Base-by-base conservation (phyloP, 2,329 filamentous ascomycete genomes). In the Incumbomyces lentus region DNA sequence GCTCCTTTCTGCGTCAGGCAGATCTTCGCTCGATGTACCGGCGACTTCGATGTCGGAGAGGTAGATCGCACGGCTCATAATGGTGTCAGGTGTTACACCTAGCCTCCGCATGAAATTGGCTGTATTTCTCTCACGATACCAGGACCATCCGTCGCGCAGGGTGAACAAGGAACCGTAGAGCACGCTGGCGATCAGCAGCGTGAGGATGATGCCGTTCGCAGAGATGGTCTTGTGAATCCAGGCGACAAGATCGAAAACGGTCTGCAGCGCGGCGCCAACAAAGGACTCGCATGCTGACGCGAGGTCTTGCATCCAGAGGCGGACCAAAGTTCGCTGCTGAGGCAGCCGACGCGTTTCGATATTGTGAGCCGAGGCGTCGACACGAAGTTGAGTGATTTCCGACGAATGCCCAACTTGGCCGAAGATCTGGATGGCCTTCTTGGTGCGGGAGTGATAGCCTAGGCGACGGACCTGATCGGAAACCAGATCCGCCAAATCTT, bases 1-100 rank as follows among this genome's bases (percentile, higher is more conserved):
- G 64, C 14, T 62, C 42, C 40, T 40, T 18, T 54, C 48, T 2
- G 44, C 40, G 6, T 29, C 14, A 7, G 53, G 51, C 6, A 52
- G 33, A 40, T 44, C 32, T 55, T 59, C 54, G 58, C 61, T 30
- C 58, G 64, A 63, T 11, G 67, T 59, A 43, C 77, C 68, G 13
- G 76, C 79, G 52, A 84, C 78, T 49, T 88, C 81, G 41, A 96
- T 71, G 62, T 96, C 90, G 43, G 73, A 74, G 47, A 95, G 67
- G 61, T 92, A 95, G 19, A 98, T 79, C 7, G 86, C 80, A 63
- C 83, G 87, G 65, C 83, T 85, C 85, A 95, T 90, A 52, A 83
- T 76, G 16, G 74, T 65, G 55, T 93, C 84, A 6, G 89, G 86
- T 2, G 77, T 75, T 6, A 96, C 80, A 8, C 90, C 90, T 12